These are phyloP conservation scores for Boletus huronensis DNA, from an alignment of 768 basidiomycete genomes.

Conservation along the genomic window DNA sequence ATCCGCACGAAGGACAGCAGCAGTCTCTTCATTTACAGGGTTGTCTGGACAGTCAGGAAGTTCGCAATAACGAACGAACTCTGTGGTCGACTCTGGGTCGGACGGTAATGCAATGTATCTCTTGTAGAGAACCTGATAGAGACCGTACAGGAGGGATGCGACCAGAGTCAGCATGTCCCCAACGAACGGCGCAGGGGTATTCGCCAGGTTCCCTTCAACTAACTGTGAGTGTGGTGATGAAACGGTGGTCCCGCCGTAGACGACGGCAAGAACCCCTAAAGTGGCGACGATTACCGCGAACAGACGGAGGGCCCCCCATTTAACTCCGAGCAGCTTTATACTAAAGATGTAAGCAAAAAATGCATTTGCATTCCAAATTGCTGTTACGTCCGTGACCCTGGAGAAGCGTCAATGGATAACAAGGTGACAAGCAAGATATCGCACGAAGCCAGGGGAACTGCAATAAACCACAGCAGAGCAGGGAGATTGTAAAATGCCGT, in stretches of 20 bases:
- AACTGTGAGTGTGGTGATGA: conserved; percentile 19
- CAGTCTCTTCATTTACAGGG: conserved; percentile 18
- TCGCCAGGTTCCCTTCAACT: background rate
- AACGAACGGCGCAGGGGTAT: conserved; percentile 51
- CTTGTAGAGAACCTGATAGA: conserved; percentile 87
- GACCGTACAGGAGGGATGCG: conserved; percentile 68
- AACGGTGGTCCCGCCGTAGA: conserved; percentile 66
- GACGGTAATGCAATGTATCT: conserved; percentile 66
- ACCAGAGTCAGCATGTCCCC: conserved; percentile 73
- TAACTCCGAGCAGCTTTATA: conserved; percentile 61
- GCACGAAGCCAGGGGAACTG: conserved; percentile 69
- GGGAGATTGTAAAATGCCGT: conserved; percentile 56
- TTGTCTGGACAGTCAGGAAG: conserved; percentile 40
- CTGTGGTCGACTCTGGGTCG: conserved; percentile 50
- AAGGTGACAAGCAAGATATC: conserved; percentile 22
- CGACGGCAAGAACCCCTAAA: conserved; percentile 72
- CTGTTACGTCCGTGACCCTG: conserved; percentile 83
- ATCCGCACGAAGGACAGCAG: conserved; percentile 19
- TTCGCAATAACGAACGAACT: conserved; percentile 40
- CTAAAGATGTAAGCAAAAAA: conserved; percentile 90
- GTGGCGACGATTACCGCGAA: conserved; percentile 78
- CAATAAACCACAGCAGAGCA: conserved; percentile 70
- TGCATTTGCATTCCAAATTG: conserved; percentile 85
- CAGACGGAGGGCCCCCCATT: conserved; percentile 62
- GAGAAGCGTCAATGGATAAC: conserved; percentile 6